Evolutionary conservation across 73 alveolate genomes (phyloP).

Genomic region (Blepharisma stoltei): DNA sequence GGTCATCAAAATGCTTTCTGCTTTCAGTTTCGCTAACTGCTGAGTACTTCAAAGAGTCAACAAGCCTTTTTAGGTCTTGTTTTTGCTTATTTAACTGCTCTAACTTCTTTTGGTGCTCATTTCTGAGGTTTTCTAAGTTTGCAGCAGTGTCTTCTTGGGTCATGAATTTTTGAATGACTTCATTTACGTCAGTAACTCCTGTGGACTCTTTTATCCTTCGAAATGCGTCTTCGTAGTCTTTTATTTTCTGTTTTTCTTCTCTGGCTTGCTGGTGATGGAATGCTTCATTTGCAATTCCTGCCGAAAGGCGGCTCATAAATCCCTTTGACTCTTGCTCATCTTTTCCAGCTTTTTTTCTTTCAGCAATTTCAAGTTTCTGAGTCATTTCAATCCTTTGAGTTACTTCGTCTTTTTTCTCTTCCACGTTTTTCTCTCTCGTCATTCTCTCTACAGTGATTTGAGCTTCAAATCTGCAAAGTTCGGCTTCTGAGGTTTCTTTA

Average conservation of each 20-base stretch:
- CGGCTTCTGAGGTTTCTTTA: constrained; percentile 89
- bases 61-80: constrained; percentile 59
- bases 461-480: constrained; percentile 80
- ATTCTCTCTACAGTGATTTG: constrained; percentile 78
- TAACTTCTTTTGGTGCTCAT: constrained; percentile 76
- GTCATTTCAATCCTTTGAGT: constrained; percentile 73
- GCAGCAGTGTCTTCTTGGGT: constrained; percentile 91
- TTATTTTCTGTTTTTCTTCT: constrained; percentile 48
- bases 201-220: constrained; percentile 45
- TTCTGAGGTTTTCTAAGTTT: constrained; percentile 76
- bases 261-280: constrained; percentile 16
- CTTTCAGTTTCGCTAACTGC: constrained; percentile 86
- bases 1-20: constrained; percentile 90
- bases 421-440: constrained; percentile 69
- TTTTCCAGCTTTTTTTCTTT: background rate
- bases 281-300: constrained; percentile 25
- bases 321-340: constrained; percentile 34
- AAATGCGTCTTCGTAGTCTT: constrained; percentile 40
- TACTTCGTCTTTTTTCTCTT: constrained; percentile 70
- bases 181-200: constrained; percentile 97
- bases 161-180: constrained; percentile 94
- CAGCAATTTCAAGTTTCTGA: constrained; percentile 29
- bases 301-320: background rate
- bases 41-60: constrained; percentile 73
- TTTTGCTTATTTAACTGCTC: constrained; percentile 68